A percentile compares a stretch with the other conserved stretches of the same genome.
Conservation (phyloP, 2,329 filamentous ascomycete genomes). For the Cercospora berteroae region DNA sequence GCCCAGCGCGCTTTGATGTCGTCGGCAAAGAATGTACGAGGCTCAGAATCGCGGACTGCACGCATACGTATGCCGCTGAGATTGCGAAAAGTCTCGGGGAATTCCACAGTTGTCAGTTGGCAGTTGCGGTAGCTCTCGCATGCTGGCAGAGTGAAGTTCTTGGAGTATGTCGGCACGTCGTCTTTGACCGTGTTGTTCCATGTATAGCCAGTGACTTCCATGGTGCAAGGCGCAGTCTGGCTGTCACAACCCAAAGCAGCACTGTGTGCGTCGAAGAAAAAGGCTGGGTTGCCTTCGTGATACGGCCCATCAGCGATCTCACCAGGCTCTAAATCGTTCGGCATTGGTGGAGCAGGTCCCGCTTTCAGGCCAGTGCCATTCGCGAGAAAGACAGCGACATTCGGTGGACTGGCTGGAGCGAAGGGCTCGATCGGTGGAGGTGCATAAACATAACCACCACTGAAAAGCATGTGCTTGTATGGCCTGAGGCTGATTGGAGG, state of each 20-base stretch:
- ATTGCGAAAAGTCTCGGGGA: slow-evolving; percentile 42
- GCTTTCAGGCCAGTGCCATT: slow-evolving; percentile 30
- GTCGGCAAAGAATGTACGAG: slow-evolving; percentile 50
- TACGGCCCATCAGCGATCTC: slow-evolving; percentile 49
- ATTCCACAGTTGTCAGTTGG: slow-evolving; percentile 44
- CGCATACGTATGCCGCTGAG: slow-evolving; percentile 52
- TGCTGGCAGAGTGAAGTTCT: slow-evolving; percentile 43
- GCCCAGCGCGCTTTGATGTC: slow-evolving; percentile 50
- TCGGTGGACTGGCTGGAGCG: slow-evolving; percentile 46
- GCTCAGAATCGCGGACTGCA: slow-evolving; percentile 41
- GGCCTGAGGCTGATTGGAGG: slow-evolving; percentile 45
- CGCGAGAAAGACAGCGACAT: slow-evolving; percentile 50
- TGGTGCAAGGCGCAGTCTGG: slow-evolving; percentile 40
- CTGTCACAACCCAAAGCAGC: slow-evolving; percentile 52
- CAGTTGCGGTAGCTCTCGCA: slow-evolving; percentile 45
- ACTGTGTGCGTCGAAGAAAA: slow-evolving; percentile 52
- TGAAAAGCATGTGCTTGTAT: slow-evolving; percentile 53
- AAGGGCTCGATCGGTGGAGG: slow-evolving; percentile 48
- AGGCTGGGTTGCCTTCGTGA: slow-evolving; percentile 43
- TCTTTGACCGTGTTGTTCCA: slow-evolving; percentile 41
- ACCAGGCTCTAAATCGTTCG: slow-evolving; percentile 39
- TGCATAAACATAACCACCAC: slow-evolving; percentile 51
- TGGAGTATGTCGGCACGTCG: slow-evolving; percentile 38
- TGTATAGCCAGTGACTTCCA: slow-evolving; percentile 49
- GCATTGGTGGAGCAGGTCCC: slow-evolving; percentile 8